Evolutionary conservation across 228 moss, liverwort and hornwort genomes (phyloP).

Genomic region (Sphagnum magellanicum): DNA sequence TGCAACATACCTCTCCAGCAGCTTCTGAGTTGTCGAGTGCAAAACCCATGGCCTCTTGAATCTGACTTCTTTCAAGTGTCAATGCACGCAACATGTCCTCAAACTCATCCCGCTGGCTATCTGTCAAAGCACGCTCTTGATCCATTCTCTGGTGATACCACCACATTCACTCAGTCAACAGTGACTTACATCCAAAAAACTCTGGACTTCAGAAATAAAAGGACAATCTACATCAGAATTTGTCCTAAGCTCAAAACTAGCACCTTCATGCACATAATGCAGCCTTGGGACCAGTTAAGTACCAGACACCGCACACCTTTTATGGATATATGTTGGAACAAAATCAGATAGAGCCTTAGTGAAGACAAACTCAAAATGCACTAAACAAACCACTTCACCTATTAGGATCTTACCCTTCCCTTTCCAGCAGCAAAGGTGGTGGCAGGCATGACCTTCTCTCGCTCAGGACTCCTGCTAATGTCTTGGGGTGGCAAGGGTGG

Average conservation of each 20-base stretch:
- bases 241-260: too few relatives aligned
- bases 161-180: too few relatives aligned
- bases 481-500: constrained; percentile 81
- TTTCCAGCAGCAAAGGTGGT: constrained; percentile 98
- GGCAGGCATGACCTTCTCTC: constrained; percentile 59
- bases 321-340: too few relatives aligned
- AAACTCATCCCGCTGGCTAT: constrained; percentile 95
- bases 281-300: too few relatives aligned
- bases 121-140: constrained; percentile 89
- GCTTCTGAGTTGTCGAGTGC: constrained; percentile 96
- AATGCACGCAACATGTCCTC: constrained; percentile 97
- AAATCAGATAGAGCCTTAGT: too few relatives aligned
- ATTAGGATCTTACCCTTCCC: constrained; percentile 63
- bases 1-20: constrained; percentile 75
- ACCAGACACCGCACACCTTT: too few relatives aligned
- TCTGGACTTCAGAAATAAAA: too few relatives aligned
- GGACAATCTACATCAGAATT: too few relatives aligned
- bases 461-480: constrained; percentile 72
- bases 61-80: constrained; percentile 94
- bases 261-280: too few relatives aligned
- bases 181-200: too few relatives aligned
- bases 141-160: constrained; percentile 58
- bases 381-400: too few relatives aligned
- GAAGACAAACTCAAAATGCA: too few relatives aligned
- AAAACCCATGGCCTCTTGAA: constrained; percentile 99